These are phyloP conservation scores for Rhodotorula taiwanensis DNA, from an alignment of 768 basidiomycete species.

Conservation along the genomic window DNA sequence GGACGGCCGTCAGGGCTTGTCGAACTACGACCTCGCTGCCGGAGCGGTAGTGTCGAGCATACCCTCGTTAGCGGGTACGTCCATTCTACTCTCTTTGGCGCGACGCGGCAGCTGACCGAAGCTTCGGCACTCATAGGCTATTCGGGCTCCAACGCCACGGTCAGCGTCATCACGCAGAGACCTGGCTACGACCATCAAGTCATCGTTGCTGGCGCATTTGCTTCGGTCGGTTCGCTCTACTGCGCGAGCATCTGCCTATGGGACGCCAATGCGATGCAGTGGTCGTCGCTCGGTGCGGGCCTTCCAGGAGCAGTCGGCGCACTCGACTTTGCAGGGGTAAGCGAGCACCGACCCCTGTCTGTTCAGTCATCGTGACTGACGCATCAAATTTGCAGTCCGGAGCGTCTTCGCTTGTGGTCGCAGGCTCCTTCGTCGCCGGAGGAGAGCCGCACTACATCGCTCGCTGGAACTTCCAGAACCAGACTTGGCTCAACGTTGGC, in stretches of 20 bases:
- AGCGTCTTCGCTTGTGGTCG: conserved; percentile 67
- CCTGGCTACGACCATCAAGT: conserved; percentile 57
- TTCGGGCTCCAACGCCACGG: conserved; percentile 30
- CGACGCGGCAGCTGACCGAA: neutral
- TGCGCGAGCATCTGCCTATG: conserved; percentile 76
- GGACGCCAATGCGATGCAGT: conserved; percentile 62
- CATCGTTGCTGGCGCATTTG: conserved; percentile 82
- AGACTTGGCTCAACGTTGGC: conserved; percentile 64
- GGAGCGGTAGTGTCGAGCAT: too few relatives aligned
- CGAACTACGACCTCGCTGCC: conserved; percentile 64
- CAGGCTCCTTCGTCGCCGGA: conserved; percentile 67
- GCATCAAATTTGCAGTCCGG: neutral
- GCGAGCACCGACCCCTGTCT: too few relatives aligned
- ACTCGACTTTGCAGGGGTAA: conserved; percentile 72
- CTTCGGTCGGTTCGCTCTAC: conserved; percentile 62
- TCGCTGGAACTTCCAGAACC: conserved; percentile 62
- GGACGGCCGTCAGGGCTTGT: conserved; percentile 60
- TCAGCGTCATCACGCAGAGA: conserved; percentile 57
- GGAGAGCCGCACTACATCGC: conserved; percentile 65
- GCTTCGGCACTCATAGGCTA: conserved; percentile 10
- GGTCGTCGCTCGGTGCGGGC: conserved; percentile 71
- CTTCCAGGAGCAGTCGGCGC: conserved; percentile 72
- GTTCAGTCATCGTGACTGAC: conserved; percentile 3
- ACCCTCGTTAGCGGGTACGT: conserved; percentile 57
- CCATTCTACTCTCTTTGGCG: neutral